Base-by-base conservation (phyloP, 345 rosid genomes). In the Eucalyptus dawsonii region DNA sequence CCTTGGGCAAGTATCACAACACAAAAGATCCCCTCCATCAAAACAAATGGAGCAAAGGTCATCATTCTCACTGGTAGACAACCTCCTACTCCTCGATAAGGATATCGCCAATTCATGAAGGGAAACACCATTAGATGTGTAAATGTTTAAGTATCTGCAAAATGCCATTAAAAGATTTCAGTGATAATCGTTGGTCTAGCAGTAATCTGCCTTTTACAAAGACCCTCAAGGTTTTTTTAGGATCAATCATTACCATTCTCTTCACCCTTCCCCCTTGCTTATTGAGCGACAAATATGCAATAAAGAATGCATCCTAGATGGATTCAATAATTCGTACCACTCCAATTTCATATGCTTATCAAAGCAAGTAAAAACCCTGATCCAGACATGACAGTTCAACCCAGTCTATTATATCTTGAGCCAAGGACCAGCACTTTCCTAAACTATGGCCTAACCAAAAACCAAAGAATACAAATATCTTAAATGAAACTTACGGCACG, bases 1-100 rank as follows among this genome's bases (percentile, higher is more conserved):
- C 94, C 99, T 94, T 80, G 99, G 99, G 91, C 99, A 98, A 87
- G 95, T 94, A 93, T 98, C 98, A 91, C 99, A 98, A 91, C 99
- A 97, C 90, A 98, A 87, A 88, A 98, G 97, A 88, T 94, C 92
- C 45, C 99, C 99, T 69, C 98, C 99, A 92, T 95, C 99, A 91
- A 89, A 89, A 92, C 99, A 98, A 86, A 98, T 91, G 90, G 93
- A 93, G 90, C 99, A 98, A 54, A 96, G 95, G 80, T 97, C 99
- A 92, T 98, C 99, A 93, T 95, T 97, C 88, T 97, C 98, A 37
- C 62, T 89, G 65, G 92, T 50, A 58, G 98, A 93, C 67, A 95
- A 92, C 91, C 90, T 94, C 90, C 93, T 92, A 67, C 88, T 92
- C 93, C 92, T 97, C 86, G 95, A 92, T 76, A 96, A 89, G 89